Percentiles rank a stretch among this genome's conserved stretches.
Conservation (phyloP, 2,329 filamentous ascomycete species). For the Nemania diffusa region DNA sequence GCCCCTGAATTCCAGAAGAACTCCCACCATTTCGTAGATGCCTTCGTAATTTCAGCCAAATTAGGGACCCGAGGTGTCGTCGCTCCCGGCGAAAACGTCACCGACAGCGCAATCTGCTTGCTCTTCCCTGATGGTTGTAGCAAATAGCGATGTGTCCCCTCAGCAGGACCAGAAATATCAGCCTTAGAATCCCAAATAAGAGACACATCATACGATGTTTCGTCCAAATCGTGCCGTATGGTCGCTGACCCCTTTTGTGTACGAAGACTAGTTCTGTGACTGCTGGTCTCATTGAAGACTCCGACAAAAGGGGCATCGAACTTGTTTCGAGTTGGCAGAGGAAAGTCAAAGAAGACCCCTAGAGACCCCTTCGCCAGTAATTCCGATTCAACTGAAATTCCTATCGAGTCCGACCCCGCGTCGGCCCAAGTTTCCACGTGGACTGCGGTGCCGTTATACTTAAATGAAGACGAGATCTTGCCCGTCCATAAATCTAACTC, state of each 20-base stretch:
- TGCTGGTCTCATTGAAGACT: conserved; percentile 58
- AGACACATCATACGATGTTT: conserved; percentile 55
- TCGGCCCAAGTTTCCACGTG: conserved; percentile 58
- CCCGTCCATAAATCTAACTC: conserved; percentile 61
- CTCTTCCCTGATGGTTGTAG: conserved; percentile 46
- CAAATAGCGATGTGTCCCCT: conserved; percentile 57
- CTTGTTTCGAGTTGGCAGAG: conserved; percentile 60
- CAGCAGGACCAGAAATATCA: conserved; percentile 48
- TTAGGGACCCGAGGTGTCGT: conserved; percentile 38
- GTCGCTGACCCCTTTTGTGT: conserved; percentile 47
- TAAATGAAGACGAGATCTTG: conserved; percentile 56
- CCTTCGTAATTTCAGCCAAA: conserved; percentile 44
- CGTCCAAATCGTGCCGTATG: conserved; percentile 57
- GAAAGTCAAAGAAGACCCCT: conserved; percentile 64
- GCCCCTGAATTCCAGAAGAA: conserved; percentile 62
- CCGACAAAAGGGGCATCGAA: conserved; percentile 67
- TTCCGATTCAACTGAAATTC: conserved; percentile 55
- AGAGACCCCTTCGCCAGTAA: conserved; percentile 53
- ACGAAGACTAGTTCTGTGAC: conserved; percentile 55
- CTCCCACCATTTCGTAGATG: conserved; percentile 58
- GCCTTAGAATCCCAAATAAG: conserved; percentile 53
- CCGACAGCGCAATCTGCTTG: conserved; percentile 46
- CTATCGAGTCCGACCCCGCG: conserved; percentile 58
- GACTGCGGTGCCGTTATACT: conserved; percentile 53
- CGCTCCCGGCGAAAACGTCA: conserved; percentile 48